phyloP scores from a whole-genome alignment of 306 rosid species.

The Betula pendula region DNA sequence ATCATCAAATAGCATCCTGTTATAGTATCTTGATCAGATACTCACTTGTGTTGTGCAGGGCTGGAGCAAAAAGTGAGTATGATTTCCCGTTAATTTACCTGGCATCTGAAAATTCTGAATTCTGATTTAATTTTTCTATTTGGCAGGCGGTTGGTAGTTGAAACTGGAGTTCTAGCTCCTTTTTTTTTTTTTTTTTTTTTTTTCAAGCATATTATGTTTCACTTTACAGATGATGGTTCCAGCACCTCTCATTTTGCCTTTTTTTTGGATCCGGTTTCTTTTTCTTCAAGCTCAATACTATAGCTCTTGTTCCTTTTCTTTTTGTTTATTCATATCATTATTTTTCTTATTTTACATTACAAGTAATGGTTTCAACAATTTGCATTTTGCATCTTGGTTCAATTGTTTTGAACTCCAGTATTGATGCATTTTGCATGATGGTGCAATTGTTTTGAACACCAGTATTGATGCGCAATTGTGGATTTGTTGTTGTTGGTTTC shows the following conservation, averaged over 20 bases:
- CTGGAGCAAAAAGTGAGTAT: slow-evolving; percentile 76
- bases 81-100: slow-evolving; percentile 13
- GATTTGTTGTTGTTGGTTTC: neutral
- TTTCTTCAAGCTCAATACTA: neutral
- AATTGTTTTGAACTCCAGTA: neutral
- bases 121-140: slow-evolving; percentile 1
- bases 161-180: neutral
- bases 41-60: slow-evolving; percentile 56
- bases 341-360: neutral
- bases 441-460: neutral
- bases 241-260: neutral
- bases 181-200: neutral
- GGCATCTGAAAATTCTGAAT: neutral
- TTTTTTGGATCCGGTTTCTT: neutral
- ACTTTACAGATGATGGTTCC: neutral
- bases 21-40: neutral
- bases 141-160: slow-evolving; percentile 8
- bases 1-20: neutral
- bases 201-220: neutral
- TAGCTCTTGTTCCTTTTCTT: neutral
- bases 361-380: neutral
- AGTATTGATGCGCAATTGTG: neutral
- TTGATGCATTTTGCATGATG: neutral
- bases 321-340: neutral
- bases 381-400: neutral